Base-by-base conservation (phyloP, 2,329 filamentous ascomycete species). In the Endocalyx cinctus region DNA sequence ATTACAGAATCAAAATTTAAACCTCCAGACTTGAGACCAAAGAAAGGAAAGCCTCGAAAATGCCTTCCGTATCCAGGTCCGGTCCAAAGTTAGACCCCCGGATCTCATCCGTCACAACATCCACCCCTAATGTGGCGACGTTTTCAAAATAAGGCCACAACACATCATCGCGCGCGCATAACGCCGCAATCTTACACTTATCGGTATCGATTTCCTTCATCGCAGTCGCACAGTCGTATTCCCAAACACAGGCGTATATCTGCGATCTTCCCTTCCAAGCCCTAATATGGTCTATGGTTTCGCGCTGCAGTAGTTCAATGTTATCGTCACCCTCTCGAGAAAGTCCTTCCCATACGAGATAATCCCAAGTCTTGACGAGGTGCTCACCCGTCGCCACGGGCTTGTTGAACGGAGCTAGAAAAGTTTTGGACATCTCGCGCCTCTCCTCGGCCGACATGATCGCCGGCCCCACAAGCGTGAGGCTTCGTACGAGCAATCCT, bases 131-230 rank as follows among this genome's bases (percentile, higher is more conserved):
- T n/a, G 5, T 18, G 17, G 5, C 17, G 6, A 27, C 28, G 11
- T 19, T 22, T 14, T 22, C 36, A 17, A 31, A 27, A 14, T 28
- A 18, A 6, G 8, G 12, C 31, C 36, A 34, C 26, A 38, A 27
- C 16, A 34, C 31, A 25, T 38, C 35, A 10, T 38, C 35, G 6
- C 31, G 26, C n/a, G 31, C 35, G 16, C 35, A 38, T 11, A 38
- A 20, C 10, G 31, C 20, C 19, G 31, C 23, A 3, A 34, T 13
- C 4, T 31, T 31, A 16, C 31, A 38, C 20, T 14, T 15, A n/a
- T n/a, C n/a, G n/a, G n/a, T n/a, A n/a, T n/a, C n/a, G 20, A 34
- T 28, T 28, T 25, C 15, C 26, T 17, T 10, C 11, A 34, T 25
- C 36, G 34, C 17, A 13, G n/a, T 17, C 15, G 27, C 31, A 11